Evolutionary conservation across 2,329 filamentous ascomycete genomes (phyloP), one percentile per base, ranked within the genome.

Genomic region (Fusarium brevicatenulatum): DNA sequence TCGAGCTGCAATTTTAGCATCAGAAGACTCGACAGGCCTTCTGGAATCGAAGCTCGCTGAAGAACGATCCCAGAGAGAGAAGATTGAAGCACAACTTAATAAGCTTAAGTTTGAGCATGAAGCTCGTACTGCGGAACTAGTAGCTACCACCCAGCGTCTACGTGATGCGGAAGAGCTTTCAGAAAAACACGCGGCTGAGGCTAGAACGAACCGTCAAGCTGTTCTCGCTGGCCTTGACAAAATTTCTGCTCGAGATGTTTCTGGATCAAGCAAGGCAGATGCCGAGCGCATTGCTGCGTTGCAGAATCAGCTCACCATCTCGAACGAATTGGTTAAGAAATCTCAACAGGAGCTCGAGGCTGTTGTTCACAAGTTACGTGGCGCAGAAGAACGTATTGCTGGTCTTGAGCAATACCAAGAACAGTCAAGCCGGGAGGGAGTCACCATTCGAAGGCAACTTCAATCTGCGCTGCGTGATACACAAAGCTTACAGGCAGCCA

Each of bases 321-420:
- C 95, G 21, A 97, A 94, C 77, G 87, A 86, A 4, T 85, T 98
- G 80, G 94, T 95, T 34, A 93, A 92, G 81, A 94, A 94, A 78
- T 97, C 97, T 76, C 95, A 98, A 81, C 88, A 92, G 68, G 95
- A 97, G 66, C 95, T 95, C 2, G 94, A 99, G 80, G 84, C 87
- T 32, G 95, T 95, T 7, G 92, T 94, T 1, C 95, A 98, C 79
- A 97, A 95, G 80, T 87, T 99, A 59, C 92, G 96, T 59, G 92
- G 92, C 66, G 96, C 96, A 7, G 97, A 99, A 83, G 97, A 98
- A 84, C 91, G 96, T 46, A 98, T 99, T 80, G 97, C 96, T 9
- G 96, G 96, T 11, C 88, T 99, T 7, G 96, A 99, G 81, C 94
- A 95, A 34, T 98, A 98, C 81, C 96, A 99, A 83, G 96, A 99